Evolutionary conservation across 192 early-diverging fungal species (phyloP).

Genomic region (Coemansia asiatica): DNA sequence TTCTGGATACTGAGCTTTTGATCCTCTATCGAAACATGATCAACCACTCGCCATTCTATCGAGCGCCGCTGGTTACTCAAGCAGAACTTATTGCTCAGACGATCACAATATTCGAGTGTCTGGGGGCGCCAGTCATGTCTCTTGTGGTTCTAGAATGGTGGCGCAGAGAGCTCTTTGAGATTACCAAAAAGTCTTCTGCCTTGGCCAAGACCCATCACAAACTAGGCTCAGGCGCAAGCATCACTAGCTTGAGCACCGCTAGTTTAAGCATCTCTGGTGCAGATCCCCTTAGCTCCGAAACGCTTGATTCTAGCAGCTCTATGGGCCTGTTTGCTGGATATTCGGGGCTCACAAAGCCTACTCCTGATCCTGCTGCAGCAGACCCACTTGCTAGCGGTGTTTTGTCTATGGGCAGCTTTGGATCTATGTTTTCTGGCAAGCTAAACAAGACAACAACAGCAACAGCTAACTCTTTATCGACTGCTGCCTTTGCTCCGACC

Average conservation of each 20-base stretch:
- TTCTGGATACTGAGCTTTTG: constrained; percentile 47
- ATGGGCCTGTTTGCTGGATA: constrained; percentile 42
- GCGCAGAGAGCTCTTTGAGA: constrained; percentile 37
- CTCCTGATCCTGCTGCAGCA: constrained; percentile 6
- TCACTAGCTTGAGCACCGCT: too few species aligned
- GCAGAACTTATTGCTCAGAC: constrained; percentile 53
- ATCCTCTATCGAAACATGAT: constrained; percentile 53
- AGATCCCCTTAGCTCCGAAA: constrained; percentile 13
- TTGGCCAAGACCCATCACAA: not conserved
- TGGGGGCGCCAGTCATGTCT: constrained; percentile 51
- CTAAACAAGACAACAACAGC: not conserved
- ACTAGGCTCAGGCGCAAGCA: not conserved
- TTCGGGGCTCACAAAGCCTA: constrained; percentile 13
- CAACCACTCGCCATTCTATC: constrained; percentile 40
- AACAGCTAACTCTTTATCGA: not conserved
- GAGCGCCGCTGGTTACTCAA: constrained; percentile 40
- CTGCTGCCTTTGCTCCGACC: not conserved
- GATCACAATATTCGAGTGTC: constrained; percentile 54
- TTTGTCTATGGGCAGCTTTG: constrained; percentile 40
- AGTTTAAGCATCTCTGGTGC: not conserved
- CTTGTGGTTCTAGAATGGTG: constrained; percentile 56
- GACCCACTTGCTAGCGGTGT: constrained; percentile 33
- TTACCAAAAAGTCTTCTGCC: constrained; percentile 17
- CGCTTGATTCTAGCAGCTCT: constrained; percentile 10
- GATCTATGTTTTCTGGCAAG: constrained; percentile 24